These are phyloP conservation scores for Gymnopilus dilepis DNA, from an alignment of 768 basidiomycete species.

Conservation along the genomic window DNA sequence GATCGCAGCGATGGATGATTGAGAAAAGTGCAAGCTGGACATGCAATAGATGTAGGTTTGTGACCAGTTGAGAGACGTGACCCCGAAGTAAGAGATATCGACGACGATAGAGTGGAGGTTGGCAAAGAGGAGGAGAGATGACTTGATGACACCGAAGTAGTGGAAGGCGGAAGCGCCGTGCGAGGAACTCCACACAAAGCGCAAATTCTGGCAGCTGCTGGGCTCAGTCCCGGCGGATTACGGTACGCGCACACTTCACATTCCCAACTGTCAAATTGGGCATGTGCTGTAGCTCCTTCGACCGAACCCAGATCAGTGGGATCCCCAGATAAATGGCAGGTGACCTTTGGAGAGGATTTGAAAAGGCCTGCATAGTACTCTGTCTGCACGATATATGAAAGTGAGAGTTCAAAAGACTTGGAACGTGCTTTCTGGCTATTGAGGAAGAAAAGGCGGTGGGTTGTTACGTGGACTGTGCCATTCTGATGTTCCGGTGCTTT, in stretches of 20 bases:
- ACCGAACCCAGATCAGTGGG: conserved; percentile 29
- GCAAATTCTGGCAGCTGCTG: conserved; percentile 72
- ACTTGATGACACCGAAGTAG: conserved; percentile 29
- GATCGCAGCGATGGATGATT: conserved; percentile 75
- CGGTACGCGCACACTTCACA: conserved; percentile 89
- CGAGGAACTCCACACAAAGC: conserved; percentile 83
- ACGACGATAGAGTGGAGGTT: conserved; percentile 41
- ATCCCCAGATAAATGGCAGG: conserved; percentile 61
- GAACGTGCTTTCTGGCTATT: conserved; percentile 52
- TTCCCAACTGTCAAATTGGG: conserved; percentile 69
- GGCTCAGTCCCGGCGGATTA: conserved; percentile 79
- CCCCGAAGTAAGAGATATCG: conserved; percentile 38
- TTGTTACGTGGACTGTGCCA: conserved; percentile 75
- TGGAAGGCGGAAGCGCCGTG: conserved; percentile 34
- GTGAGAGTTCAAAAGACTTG: conserved; percentile 71
- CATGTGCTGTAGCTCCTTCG: conserved; percentile 28
- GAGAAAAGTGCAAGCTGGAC: conserved; percentile 90
- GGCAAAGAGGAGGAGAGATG: conserved; percentile 45
- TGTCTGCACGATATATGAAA: conserved; percentile 71
- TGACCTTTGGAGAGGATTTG: conserved; percentile 88
- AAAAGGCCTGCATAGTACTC: conserved; percentile 92
- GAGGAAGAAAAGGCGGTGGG: conserved; percentile 87
- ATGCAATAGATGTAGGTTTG: conserved; percentile 54
- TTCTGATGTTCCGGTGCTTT: conserved; percentile 82
- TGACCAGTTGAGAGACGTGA: conserved; percentile 24